These are phyloP conservation scores for Vitis vinifera DNA, from an alignment of 164 flowering plant species.

Conservation along the genomic window DNA sequence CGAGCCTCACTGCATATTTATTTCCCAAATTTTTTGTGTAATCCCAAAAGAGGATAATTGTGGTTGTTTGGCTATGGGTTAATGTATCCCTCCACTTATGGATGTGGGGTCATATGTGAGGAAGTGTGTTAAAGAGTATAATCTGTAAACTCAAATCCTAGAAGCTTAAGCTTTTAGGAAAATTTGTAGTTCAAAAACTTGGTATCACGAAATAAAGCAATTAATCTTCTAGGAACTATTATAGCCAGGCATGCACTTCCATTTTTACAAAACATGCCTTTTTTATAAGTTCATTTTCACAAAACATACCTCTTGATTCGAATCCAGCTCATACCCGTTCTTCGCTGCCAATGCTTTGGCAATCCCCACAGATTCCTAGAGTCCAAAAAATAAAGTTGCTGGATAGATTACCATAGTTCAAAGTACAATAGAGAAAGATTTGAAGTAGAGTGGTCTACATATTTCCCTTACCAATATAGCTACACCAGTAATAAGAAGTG, in stretches of 20 bases:
- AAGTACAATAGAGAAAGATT: background rate
- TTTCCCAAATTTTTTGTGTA: too few species aligned
- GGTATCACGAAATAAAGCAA: background rate
- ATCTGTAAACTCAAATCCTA: too few species aligned
- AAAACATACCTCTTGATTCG: slow-evolving; percentile 87
- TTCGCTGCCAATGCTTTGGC: slow-evolving; percentile 99
- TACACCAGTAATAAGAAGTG: slow-evolving; percentile 93
- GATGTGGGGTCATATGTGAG: too few species aligned
- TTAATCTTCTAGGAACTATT: background rate
- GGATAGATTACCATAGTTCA: slow-evolving; percentile 5
- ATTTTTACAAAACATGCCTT: too few species aligned
- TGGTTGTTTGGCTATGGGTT: too few species aligned
- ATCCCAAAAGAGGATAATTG: too few species aligned
- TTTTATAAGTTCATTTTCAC: background rate
- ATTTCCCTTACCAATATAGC: slow-evolving; percentile 80
- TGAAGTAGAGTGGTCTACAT: slow-evolving; percentile 2
- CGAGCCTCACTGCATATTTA: too few species aligned
- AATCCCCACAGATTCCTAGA: slow-evolving; percentile 97
- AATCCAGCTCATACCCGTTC: slow-evolving; percentile 94
- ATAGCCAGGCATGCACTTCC: background rate
- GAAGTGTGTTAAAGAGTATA: too few species aligned
- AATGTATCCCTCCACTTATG: too few species aligned
- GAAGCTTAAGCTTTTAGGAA: too few species aligned
- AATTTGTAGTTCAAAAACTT: too few species aligned
- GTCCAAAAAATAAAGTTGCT: slow-evolving; percentile 5